Evolutionary conservation across 2,329 filamentous ascomycete species (phyloP).

Genomic region (Fusarium hostae): DNA sequence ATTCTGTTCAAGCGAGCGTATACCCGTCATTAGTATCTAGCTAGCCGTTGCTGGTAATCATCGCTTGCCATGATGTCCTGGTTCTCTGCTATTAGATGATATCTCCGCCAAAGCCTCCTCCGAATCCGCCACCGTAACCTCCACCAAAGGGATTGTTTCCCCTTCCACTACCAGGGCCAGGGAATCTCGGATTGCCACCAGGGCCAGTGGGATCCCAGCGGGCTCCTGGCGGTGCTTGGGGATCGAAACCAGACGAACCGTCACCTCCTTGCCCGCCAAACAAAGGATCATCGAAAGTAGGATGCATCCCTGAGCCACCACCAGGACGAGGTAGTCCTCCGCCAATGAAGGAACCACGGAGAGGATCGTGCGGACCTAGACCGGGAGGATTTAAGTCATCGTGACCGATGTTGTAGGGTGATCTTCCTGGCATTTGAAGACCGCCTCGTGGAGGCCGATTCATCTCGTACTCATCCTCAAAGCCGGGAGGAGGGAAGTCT

Average conservation of each 20-base stretch:
- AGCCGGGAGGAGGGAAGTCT: slow-evolving; percentile 87
- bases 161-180: slow-evolving; percentile 55
- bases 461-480: slow-evolving; percentile 93
- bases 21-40: background rate
- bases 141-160: slow-evolving; percentile 55
- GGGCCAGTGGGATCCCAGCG: slow-evolving; percentile 90
- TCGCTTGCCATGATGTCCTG: background rate
- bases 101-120: slow-evolving; percentile 42
- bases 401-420: slow-evolving; percentile 79
- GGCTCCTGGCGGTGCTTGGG: slow-evolving; percentile 85
- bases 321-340: slow-evolving; percentile 68
- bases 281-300: slow-evolving; percentile 90
- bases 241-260: slow-evolving; percentile 58
- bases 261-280: slow-evolving; percentile 65
- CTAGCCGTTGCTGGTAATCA: background rate
- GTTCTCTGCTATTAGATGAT: slow-evolving; percentile 40
- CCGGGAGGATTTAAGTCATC: slow-evolving; percentile 89
- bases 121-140: slow-evolving; percentile 51
- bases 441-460: slow-evolving; percentile 64
- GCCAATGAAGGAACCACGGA: slow-evolving; percentile 74
- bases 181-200: slow-evolving; percentile 62
- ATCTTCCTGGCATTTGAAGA: slow-evolving; percentile 55
- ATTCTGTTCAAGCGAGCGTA: slow-evolving; percentile 28
- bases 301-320: slow-evolving; percentile 88
- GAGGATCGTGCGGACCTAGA: slow-evolving; percentile 84